Evolutionary conservation across 305 asterid species (phyloP).

Genomic region (Fraxinus latifolia): DNA sequence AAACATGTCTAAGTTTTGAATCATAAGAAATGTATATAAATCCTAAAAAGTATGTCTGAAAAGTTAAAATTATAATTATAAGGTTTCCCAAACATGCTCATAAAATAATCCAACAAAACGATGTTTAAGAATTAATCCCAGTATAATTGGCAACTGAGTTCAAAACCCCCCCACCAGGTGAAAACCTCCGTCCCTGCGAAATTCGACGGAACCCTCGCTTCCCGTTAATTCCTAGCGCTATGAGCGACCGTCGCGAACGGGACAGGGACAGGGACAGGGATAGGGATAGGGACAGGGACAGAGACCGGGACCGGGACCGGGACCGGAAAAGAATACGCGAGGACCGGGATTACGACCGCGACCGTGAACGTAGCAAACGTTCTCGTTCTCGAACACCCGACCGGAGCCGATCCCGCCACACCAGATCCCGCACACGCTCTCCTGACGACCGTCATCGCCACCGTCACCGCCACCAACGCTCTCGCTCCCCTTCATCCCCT

Average conservation of each 20-base stretch:
- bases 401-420: conserved; percentile 51
- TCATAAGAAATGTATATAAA: too few relatives aligned
- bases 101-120: too few relatives aligned
- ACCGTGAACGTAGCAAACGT: conserved; percentile 51
- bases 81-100: too few relatives aligned
- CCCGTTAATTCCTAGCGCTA: conserved; percentile 27
- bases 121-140: too few relatives aligned
- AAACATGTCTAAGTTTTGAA: too few relatives aligned
- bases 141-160: background rate
- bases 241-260: conserved; percentile 61
- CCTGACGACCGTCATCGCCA: conserved; percentile 58
- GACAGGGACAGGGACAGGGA: conserved; percentile 38
- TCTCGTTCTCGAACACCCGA: conserved; percentile 69
- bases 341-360: conserved; percentile 39
- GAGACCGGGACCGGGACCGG: conserved; percentile 39
- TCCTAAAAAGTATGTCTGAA: too few relatives aligned
- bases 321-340: conserved; percentile 38
- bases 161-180: background rate
- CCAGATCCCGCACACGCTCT: conserved; percentile 61
- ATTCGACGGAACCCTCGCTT: conserved; percentile 14
- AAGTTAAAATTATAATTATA: too few relatives aligned
- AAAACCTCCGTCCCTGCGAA: conserved; percentile 8
- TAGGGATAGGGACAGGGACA: conserved; percentile 33
- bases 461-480: conserved; percentile 45
- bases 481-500: conserved; percentile 46